Percentiles rank a stretch among this genome's conserved stretches.
phyloP scores from a whole-genome alignment of 2,329 filamentous ascomycete species.

The Phyllosticta citribraziliensis region DNA sequence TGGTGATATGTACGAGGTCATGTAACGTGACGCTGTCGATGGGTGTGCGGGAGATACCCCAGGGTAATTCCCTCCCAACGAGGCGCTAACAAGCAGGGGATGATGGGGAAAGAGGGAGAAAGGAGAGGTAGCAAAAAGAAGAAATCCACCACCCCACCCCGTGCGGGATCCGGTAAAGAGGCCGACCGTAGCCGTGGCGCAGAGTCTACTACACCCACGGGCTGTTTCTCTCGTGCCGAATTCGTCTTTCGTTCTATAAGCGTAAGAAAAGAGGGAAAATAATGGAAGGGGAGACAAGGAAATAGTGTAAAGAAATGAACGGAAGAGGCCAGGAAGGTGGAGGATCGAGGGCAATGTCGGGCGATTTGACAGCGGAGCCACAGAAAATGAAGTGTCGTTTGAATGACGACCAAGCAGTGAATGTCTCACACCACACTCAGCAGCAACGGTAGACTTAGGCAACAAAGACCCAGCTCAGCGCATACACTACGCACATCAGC shows the following conservation, averaged over 20 bases:
- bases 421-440: neutral
- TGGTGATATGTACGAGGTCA: too few relatives aligned
- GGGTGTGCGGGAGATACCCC: too few relatives aligned
- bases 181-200: neutral
- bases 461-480: constrained; percentile 4
- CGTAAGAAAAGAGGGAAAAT: neutral
- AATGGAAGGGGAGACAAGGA: neutral
- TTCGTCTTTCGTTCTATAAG: neutral
- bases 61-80: neutral
- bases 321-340: neutral
- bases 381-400: neutral
- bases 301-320: neutral
- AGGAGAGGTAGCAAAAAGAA: neutral
- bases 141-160: neutral
- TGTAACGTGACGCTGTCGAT: too few relatives aligned
- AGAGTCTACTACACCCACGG: neutral
- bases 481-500: constrained; percentile 8
- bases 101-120: neutral
- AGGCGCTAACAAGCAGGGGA: neutral
- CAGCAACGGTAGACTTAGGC: neutral
- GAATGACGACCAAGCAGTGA: neutral
- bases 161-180: neutral
- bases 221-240: neutral
- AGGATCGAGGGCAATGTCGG: neutral
- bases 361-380: neutral